Percentiles rank a stretch among this genome's conserved stretches.
phyloP scores from a whole-genome alignment of 164 flowering plant species.

The Dillenia turbinata region DNA sequence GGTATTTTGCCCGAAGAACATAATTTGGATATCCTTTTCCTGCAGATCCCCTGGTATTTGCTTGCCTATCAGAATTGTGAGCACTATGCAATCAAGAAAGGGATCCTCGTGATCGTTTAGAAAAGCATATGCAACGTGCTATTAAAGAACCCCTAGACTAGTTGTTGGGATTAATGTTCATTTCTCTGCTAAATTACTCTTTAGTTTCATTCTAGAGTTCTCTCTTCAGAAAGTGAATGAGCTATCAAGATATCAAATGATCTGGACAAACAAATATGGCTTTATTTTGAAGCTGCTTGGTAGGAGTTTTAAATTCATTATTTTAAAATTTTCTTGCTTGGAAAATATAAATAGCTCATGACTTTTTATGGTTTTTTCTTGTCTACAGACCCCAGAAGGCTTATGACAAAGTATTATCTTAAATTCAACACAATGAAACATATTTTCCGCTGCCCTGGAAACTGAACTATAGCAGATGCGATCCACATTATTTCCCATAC shows the following conservation, averaged over 20 bases:
- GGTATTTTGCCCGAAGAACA: conserved; percentile 38
- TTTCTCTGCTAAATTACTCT: conserved; percentile 7
- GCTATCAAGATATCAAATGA: conserved; percentile 61
- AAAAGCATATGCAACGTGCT: conserved; percentile 83
- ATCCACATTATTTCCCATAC: conserved; percentile 68
- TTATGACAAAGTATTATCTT: conserved; percentile 95
- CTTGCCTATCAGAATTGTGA: conserved; percentile 64
- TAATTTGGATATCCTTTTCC: conserved; percentile 5
- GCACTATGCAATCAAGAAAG: conserved; percentile 64
- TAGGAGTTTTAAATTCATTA: conserved; percentile 16
- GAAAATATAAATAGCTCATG: conserved; percentile 1
- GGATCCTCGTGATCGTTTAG: conserved; percentile 50
- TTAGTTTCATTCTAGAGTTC: conserved; percentile 43
- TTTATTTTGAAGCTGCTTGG: conserved; percentile 35
- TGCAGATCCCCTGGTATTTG: conserved; percentile 12
- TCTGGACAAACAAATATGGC: too few species aligned
- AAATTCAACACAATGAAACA: conserved; percentile 89
- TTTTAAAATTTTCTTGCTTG: conserved; percentile 1
- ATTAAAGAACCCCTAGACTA: not conserved
- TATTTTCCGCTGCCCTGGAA: conserved; percentile 64
- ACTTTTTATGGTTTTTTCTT: conserved; percentile 2
- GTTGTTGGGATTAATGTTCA: not conserved
- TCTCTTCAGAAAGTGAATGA: conserved; percentile 87
- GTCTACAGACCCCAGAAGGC: conserved; percentile 75
- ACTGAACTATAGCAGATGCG: conserved; percentile 81